These are phyloP conservation scores for Fraxinus xanthoxyloides DNA, from an alignment of 305 asterid genomes.

Conservation along the genomic window DNA sequence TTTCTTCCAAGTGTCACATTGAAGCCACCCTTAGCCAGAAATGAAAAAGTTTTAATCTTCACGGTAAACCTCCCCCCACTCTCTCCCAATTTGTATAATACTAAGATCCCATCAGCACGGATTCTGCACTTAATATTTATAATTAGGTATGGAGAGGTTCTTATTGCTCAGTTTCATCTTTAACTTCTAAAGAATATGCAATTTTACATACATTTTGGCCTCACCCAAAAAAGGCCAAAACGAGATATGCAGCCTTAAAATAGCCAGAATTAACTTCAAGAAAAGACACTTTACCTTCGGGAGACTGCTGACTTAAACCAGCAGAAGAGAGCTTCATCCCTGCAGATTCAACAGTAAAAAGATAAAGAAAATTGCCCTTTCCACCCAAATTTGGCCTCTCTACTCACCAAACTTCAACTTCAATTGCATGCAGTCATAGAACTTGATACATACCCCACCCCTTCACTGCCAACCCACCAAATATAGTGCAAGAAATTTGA, in stretches of 20 bases:
- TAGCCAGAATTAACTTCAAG: background rate
- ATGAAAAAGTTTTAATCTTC: too few relatives aligned
- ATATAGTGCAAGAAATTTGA: conserved; percentile 1
- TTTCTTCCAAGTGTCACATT: background rate
- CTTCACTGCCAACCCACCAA: conserved; percentile 30
- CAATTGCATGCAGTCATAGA: conserved; percentile 26
- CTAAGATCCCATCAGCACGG: background rate
- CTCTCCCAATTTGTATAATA: background rate
- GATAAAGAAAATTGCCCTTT: conserved; percentile 20
- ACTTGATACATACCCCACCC: conserved; percentile 15
- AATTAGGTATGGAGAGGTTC: background rate
- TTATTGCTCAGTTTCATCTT: background rate
- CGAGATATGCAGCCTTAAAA: conserved; percentile 18
- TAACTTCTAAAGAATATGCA: background rate
- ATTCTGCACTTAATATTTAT: background rate
- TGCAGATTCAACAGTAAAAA: conserved; percentile 29
- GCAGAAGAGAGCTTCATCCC: conserved; percentile 54
- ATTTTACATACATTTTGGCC: background rate
- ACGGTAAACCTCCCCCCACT: background rate
- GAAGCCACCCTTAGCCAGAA: background rate
- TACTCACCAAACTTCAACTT: conserved; percentile 27
- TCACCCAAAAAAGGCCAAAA: background rate
- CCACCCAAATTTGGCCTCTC: conserved; percentile 26
- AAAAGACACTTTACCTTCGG: conserved; percentile 48
- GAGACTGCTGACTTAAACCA: conserved; percentile 49